A percentile compares a stretch with the other conserved stretches of the same genome.
Conservation (phyloP, 75 land plant species). For the Selaginella moellendorffii region DNA sequence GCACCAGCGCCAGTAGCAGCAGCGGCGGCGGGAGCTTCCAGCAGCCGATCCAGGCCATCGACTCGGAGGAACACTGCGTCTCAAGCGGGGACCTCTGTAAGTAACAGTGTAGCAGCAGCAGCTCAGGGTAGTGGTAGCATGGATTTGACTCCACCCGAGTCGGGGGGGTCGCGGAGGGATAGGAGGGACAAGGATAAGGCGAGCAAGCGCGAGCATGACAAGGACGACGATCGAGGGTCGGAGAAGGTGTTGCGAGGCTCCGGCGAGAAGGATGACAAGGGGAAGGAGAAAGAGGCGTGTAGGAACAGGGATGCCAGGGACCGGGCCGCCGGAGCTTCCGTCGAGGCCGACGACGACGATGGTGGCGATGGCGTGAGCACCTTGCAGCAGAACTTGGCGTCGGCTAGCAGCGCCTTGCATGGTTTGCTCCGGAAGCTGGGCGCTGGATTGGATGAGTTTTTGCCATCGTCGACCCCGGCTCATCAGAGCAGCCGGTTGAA, state of each 20-base stretch:
- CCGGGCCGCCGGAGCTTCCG: conserved; percentile 8
- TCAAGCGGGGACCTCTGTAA: conserved; percentile 7
- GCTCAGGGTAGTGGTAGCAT: conserved; percentile 23
- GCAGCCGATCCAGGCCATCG: not conserved
- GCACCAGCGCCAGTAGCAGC: conserved; percentile 4
- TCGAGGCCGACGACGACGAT: conserved; percentile 56
- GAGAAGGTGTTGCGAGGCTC: conserved; percentile 14
- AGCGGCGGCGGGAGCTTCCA: too few species aligned
- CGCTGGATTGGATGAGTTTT: conserved; percentile 85
- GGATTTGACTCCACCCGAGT: conserved; percentile 38
- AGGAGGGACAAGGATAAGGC: conserved; percentile 21
- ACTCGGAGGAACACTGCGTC: not conserved
- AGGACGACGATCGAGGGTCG: conserved; percentile 15
- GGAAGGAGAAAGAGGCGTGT: conserved; percentile 19
- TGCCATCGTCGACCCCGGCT: conserved; percentile 46
- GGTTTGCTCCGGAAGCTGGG: conserved; percentile 86
- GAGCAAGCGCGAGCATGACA: conserved; percentile 12
- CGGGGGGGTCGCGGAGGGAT: conserved; percentile 21
- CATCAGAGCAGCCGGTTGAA: conserved; percentile 40
- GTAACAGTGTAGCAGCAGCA: not conserved
- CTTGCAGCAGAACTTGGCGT: conserved; percentile 82
- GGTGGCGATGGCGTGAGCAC: conserved; percentile 51
- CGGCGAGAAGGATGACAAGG: conserved; percentile 27
- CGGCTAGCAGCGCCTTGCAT: conserved; percentile 95
- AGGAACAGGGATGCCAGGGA: conserved; percentile 23